A percentile compares a stretch with the other conserved stretches of the same genome.
Conservation (phyloP, 2,329 filamentous ascomycete species). For the Beauveria sp. region DNA sequence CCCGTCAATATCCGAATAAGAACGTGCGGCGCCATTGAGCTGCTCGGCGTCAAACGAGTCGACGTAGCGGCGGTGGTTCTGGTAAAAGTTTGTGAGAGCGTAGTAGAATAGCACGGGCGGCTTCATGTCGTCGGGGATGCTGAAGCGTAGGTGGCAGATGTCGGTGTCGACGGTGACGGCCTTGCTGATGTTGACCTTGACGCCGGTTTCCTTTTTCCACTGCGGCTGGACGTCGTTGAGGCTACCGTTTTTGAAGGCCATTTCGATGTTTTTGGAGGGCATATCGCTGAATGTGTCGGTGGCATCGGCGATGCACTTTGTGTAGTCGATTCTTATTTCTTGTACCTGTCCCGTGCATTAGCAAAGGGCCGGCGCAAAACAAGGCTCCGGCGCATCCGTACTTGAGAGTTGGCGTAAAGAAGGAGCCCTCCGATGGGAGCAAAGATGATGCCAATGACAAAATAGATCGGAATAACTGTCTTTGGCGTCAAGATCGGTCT, state of each 20-base stretch:
- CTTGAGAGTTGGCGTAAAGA: conserved; percentile 75
- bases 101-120: conserved; percentile 92
- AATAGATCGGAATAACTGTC: conserved; percentile 86
- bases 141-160: conserved; percentile 69
- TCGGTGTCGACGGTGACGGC: conserved; percentile 30
- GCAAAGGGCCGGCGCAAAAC: conserved; percentile 6
- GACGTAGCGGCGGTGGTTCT: conserved; percentile 95
- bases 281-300: conserved; percentile 39
- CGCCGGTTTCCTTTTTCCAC: conserved; percentile 35
- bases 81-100: conserved; percentile 94
- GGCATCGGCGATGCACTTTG: conserved; percentile 58
- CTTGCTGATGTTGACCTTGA: conserved; percentile 31
- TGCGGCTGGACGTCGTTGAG: conserved; percentile 24
- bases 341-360: conserved; percentile 55
- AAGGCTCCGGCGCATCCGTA: conserved; percentile 30
- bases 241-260: conserved; percentile 59
- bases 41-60: conserved; percentile 80
- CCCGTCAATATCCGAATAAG: conserved; percentile 50
- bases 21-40: conserved; percentile 61
- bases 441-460: conserved; percentile 83
- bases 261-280: conserved; percentile 48
- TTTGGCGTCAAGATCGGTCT: conserved; percentile 94
- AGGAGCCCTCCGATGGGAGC: conserved; percentile 85
- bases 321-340: conserved; percentile 88
- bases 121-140: conserved; percentile 68